phyloP scores from a whole-genome alignment of 306 rosid genomes.

The Citrullus mucosospermus region DNA sequence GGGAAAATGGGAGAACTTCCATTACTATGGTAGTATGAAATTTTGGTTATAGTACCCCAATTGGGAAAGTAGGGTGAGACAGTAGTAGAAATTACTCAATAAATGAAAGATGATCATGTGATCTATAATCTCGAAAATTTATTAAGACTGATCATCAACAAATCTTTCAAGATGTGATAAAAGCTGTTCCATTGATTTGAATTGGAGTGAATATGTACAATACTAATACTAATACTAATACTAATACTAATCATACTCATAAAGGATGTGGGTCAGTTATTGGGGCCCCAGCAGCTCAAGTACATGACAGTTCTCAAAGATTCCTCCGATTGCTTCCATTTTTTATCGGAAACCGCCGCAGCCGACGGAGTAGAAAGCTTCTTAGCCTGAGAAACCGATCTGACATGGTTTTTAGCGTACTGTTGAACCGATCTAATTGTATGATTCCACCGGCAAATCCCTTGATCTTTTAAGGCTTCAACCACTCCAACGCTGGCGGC shows the following conservation, averaged over 20 bases:
- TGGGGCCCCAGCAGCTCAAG: conserved; percentile 33
- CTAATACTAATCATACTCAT: background rate
- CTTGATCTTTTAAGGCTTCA: conserved; percentile 29
- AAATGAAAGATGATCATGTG: background rate
- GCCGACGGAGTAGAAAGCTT: conserved; percentile 15
- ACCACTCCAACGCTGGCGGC: conserved; percentile 28
- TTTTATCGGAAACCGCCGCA: background rate
- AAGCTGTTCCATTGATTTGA: background rate
- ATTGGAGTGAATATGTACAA: background rate
- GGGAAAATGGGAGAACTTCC: too few relatives aligned
- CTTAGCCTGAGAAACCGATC: conserved; percentile 14
- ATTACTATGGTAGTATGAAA: too few relatives aligned
- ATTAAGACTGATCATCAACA: background rate
- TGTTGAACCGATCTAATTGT: conserved; percentile 14
- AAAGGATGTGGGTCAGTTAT: background rate
- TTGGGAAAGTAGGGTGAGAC: too few relatives aligned
- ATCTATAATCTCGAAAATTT: background rate
- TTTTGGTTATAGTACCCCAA: too few relatives aligned
- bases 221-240: background rate
- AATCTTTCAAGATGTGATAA: background rate
- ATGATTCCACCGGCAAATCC: conserved; percentile 25
- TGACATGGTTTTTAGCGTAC: conserved; percentile 11
- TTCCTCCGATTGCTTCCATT: conserved; percentile 14
- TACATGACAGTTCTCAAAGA: conserved; percentile 27
- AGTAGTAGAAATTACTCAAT: background rate